phyloP scores from a whole-genome alignment of 2,329 filamentous ascomycete species.

The Tolypocladium sp. region DNA sequence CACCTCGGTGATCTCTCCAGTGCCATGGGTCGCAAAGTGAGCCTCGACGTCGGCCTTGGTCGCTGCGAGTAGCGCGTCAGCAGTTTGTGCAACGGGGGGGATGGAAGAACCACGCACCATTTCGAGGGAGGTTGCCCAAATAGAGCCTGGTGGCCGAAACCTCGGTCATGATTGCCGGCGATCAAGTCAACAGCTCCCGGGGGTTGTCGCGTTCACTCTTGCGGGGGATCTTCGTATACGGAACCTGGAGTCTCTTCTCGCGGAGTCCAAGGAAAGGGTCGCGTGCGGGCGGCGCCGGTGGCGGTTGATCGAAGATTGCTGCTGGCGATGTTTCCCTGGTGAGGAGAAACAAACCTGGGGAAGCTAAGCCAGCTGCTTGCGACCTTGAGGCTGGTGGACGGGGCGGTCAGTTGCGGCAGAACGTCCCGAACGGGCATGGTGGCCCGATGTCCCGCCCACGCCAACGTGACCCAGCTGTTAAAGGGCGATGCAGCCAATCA shows the following conservation, averaged over 20 bases:
- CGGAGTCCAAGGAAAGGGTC: not conserved
- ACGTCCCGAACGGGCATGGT: conserved; percentile 1
- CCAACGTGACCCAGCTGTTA: not conserved
- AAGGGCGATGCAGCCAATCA: not conserved
- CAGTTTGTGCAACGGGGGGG: conserved; percentile 18
- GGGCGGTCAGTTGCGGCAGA: conserved; percentile 8
- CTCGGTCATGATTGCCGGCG: conserved; percentile 59
- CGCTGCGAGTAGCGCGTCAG: conserved; percentile 54
- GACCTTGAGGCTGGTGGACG: conserved; percentile 1
- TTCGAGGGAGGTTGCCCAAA: conserved; percentile 93
- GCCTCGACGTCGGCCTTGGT: conserved; percentile 95
- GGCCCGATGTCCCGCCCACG: not conserved
- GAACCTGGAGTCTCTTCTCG: not conserved
- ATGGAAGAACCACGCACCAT: conserved; percentile 51
- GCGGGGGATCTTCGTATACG: not conserved
- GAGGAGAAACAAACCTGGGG: conserved; percentile 3
- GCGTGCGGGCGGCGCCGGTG: not conserved
- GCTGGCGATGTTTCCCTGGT: not conserved
- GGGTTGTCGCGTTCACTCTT: not conserved
- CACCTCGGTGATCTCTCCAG: conserved; percentile 95
- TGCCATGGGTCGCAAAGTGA: conserved; percentile 92
- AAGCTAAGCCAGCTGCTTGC: conserved; percentile 2
- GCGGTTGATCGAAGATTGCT: not conserved
- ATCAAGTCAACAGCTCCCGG: conserved; percentile 4
- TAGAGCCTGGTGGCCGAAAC: conserved; percentile 94